Conservation (phyloP, 495 filamentous ascomycete species). For the Daldinia loculata region DNA sequence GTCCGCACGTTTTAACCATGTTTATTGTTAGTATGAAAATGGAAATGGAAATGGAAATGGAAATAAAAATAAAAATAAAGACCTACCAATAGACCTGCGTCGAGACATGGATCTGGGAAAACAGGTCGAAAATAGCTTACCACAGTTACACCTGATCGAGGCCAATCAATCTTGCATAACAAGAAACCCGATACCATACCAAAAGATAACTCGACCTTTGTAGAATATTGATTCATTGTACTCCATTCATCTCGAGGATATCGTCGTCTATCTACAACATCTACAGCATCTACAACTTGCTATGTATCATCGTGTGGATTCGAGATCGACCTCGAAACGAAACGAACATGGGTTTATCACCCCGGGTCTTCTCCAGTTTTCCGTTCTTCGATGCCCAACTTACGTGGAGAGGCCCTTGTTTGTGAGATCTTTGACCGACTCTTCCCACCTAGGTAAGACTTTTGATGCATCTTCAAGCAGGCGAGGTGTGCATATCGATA, state of each 20-base stretch:
- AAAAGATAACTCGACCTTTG: neutral
- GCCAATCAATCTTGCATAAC: slow-evolving; percentile 42
- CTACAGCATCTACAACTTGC: slow-evolving; percentile 1
- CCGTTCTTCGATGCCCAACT: slow-evolving; percentile 16
- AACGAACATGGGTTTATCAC: slow-evolving; percentile 35
- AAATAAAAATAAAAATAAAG: slow-evolving; percentile 19
- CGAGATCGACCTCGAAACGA: slow-evolving; percentile 37
- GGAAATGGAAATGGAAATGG: too few species aligned
- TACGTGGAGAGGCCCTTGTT: slow-evolving; percentile 4
- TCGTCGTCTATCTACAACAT: slow-evolving; percentile 7
- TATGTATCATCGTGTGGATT: slow-evolving; percentile 22
- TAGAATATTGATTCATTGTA: slow-evolving; percentile 28
- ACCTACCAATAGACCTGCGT: slow-evolving; percentile 34
- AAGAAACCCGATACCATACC: slow-evolving; percentile 8
- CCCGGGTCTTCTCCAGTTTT: slow-evolving; percentile 39
- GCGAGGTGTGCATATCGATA: slow-evolving; percentile 16
- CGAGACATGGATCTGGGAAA: slow-evolving; percentile 35
- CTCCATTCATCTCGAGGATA: slow-evolving; percentile 19
- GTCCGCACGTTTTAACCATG: slow-evolving; percentile 8
- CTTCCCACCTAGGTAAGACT: slow-evolving; percentile 36
- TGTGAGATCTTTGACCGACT: slow-evolving; percentile 36
- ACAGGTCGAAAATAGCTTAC: slow-evolving; percentile 21
- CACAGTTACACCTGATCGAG: slow-evolving; percentile 36
- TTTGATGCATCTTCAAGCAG: slow-evolving; percentile 37
- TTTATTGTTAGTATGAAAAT: neutral